Percentiles rank a stretch among this genome's conserved stretches.
Evolutionary conservation across 225 moss, liverwort and hornwort genomes (phyloP).

Genomic region (Pleurozium schreberi): DNA sequence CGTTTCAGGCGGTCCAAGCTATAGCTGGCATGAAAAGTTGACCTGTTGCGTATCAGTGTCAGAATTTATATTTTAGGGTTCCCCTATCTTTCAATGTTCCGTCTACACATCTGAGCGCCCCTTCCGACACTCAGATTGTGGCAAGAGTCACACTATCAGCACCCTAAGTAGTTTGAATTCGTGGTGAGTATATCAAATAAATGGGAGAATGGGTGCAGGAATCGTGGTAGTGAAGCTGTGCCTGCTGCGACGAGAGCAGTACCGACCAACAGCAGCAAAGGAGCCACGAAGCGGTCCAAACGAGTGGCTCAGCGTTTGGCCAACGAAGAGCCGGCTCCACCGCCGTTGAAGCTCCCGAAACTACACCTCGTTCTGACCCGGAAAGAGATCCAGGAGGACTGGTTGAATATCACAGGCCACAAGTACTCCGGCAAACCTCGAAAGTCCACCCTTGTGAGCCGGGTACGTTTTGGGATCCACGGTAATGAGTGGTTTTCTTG

Average conservation of each 20-base stretch:
- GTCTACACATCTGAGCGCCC: no score
- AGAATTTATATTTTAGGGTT: neutral
- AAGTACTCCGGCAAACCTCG: slow-evolving; percentile 91
- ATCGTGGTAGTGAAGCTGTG: slow-evolving; percentile 68
- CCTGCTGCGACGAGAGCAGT: slow-evolving; percentile 40
- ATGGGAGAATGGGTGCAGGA: slow-evolving; percentile 30
- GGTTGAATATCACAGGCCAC: slow-evolving; percentile 95
- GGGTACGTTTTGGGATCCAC: slow-evolving; percentile 30
- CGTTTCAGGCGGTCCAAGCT: neutral
- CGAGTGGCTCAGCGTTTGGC: slow-evolving; percentile 92
- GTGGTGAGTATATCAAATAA: neutral
- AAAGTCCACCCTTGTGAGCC: slow-evolving; percentile 82
- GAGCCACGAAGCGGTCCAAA: slow-evolving; percentile 89
- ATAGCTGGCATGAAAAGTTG: neutral
- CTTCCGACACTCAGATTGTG: neutral
- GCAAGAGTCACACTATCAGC: neutral
- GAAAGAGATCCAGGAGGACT: slow-evolving; percentile 98
- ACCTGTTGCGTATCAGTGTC: neutral
- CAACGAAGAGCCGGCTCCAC: slow-evolving; percentile 94
- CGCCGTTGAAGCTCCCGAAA: slow-evolving; percentile 94
- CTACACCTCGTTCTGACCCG: slow-evolving; percentile 78
- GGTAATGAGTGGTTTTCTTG: neutral
- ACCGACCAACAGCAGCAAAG: slow-evolving; percentile 57
- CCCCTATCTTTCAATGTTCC: no score
- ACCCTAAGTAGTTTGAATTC: neutral